Conservation (phyloP, 108 stramenopile genomes). For the Conticribra weissflogii region DNA sequence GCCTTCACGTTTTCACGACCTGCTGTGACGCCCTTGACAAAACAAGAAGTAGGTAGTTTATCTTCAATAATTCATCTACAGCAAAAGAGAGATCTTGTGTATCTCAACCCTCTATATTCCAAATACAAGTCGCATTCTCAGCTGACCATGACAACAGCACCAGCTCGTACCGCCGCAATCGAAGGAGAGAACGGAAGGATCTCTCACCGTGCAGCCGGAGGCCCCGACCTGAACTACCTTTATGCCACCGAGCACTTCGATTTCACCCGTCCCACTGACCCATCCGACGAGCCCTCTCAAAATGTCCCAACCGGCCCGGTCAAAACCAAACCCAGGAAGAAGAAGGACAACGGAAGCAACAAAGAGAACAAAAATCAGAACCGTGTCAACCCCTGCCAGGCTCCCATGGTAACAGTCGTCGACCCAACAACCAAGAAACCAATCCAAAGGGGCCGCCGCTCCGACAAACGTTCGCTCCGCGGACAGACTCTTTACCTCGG, state of each 20-base stretch:
- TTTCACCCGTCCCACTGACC: not conserved
- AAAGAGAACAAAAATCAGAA: not conserved
- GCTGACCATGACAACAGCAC: not conserved
- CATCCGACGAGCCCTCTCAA: not conserved
- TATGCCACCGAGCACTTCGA: slow-evolving; percentile 36
- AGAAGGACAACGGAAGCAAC: not conserved
- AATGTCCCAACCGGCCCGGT: slow-evolving; percentile 1
- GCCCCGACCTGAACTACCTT: slow-evolving; percentile 49
- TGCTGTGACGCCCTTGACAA: too few species aligned
- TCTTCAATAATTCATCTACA: too few species aligned
- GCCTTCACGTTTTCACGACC: too few species aligned
- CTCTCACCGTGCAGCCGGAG: slow-evolving; percentile 36
- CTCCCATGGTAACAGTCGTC: not conserved
- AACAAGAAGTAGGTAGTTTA: too few species aligned
- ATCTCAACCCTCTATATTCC: too few species aligned
- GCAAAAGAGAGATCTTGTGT: too few species aligned
- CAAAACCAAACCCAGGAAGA: not conserved
- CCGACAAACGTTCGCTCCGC: slow-evolving; percentile 29
- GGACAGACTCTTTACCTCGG: slow-evolving; percentile 70
- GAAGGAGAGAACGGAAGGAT: slow-evolving; percentile 25
- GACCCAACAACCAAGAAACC: slow-evolving; percentile 8
- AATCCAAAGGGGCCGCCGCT: slow-evolving; percentile 19
- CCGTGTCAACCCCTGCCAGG: not conserved
- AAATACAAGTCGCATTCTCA: too few species aligned
- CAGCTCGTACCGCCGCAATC: not conserved